Evolutionary conservation across 1,284 basidiomycete genomes (phyloP).

Genomic region (Lignosus rhinocerotis): DNA sequence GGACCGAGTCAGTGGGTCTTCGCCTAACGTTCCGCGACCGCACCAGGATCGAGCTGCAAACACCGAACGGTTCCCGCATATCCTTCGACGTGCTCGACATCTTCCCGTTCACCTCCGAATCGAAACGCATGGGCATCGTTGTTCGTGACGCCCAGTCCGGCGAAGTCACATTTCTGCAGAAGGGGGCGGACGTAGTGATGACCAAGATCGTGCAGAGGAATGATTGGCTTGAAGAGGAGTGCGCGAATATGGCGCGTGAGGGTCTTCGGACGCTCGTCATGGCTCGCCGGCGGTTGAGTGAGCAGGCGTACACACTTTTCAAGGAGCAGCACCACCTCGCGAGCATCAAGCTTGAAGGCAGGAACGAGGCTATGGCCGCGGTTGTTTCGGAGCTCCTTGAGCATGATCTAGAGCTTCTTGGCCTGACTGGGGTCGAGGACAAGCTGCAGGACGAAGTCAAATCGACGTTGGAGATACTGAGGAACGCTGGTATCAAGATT

Average conservation of each 20-base stretch:
- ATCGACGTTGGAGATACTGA: constrained; percentile 87
- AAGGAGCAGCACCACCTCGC: constrained; percentile 78
- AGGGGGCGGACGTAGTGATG: constrained; percentile 99
- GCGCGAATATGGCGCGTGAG: constrained; percentile 97
- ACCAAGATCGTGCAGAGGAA: constrained; percentile 91
- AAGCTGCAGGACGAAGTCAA: constrained; percentile 98
- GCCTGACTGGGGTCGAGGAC: constrained; percentile 97
- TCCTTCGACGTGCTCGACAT: constrained; percentile 89
- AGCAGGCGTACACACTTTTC: constrained; percentile 75
- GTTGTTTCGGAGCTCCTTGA: constrained; percentile 84
- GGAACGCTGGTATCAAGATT: constrained; percentile 98
- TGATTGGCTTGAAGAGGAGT: constrained; percentile 99
- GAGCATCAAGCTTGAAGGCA: constrained; percentile 72
- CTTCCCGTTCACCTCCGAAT: constrained; percentile 98
- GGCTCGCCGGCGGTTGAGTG: constrained; percentile 76
- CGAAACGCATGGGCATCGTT: constrained; percentile 98
- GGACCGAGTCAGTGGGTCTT: constrained; percentile 94
- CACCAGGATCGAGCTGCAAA: constrained; percentile 79
- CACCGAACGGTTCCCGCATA: constrained; percentile 62
- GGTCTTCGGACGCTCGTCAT: constrained; percentile 94
- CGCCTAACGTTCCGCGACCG: constrained; percentile 89
- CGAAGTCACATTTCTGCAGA: constrained; percentile 90
- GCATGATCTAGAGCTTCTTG: constrained; percentile 87
- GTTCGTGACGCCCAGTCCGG: constrained; percentile 77
- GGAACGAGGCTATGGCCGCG: constrained; percentile 78